A percentile compares a stretch with the other conserved stretches of the same genome.
Evolutionary conservation across 2,329 filamentous ascomycete species (phyloP).

Genomic region (Claviceps pusilla): DNA sequence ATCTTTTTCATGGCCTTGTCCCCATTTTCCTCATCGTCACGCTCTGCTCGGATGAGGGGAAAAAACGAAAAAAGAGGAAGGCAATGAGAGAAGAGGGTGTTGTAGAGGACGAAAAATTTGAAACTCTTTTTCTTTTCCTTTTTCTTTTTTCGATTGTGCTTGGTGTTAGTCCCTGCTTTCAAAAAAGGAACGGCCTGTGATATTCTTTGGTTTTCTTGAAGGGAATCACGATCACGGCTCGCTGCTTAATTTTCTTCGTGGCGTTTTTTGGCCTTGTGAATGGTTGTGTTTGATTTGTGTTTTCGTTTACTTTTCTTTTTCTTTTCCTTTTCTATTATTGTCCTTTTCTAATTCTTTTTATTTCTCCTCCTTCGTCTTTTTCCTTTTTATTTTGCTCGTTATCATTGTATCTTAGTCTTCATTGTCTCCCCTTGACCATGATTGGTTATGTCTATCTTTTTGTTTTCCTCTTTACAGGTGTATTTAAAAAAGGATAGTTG

Average conservation of each 20-base stretch:
- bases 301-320: not conserved
- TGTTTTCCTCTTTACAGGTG: not conserved
- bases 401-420: not conserved
- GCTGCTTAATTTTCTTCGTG: not conserved
- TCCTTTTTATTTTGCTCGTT: not conserved
- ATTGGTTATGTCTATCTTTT: not conserved
- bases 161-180: too few species aligned
- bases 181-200: too few species aligned
- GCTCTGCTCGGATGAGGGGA: not conserved
- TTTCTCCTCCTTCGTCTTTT: not conserved
- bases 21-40: not conserved
- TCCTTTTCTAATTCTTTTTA: not conserved
- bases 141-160: not conserved
- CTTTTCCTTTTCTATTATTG: not conserved
- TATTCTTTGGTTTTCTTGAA: too few species aligned
- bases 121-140: not conserved
- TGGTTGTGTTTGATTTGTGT: not conserved
- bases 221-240: too few species aligned
- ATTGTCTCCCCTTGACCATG: not conserved
- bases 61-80: not conserved
- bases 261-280: slow-evolving; percentile 3
- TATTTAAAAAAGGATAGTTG: not conserved
- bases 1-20: too few species aligned
- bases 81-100: not conserved
- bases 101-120: not conserved